Base-by-base conservation (phyloP, 306 rosid species). In the Acacia confusa region DNA sequence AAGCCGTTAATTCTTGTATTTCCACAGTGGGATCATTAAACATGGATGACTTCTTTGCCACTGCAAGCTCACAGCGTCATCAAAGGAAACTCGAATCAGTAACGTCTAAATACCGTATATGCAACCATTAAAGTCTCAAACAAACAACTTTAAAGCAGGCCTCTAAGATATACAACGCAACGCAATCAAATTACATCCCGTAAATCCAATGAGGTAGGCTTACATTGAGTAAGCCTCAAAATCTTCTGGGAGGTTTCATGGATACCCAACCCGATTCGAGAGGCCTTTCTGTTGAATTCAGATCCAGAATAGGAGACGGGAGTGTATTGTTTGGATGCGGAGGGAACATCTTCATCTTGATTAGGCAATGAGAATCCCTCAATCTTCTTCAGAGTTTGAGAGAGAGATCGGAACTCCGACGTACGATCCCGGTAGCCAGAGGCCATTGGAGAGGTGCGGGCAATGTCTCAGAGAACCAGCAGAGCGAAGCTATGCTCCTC, bases 21-120 rank as follows among this genome's bases (percentile, higher is more conserved):
- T 95, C 95, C 88, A 87, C 45, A 1, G 82, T 86, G 13, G 98
- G 98, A 82, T 95, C 97, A 52, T 92, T 88, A 50, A 95, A 95
- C 95, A 95, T 91, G 0, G 98, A 91, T 14, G 97, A 91, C 80
- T 89, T 91, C 89, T 91, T 95, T 15, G 97, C 92, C 92, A 95
- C 97, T 94, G 89, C 84, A 86, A 25, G 75, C 74, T 30, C 75
- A 44, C 32, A 63, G 12, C 65, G 13, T 61, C 79, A 50, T 57
- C 19, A 57, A 13, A 53, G 16, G 45, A 75, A 58, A 28, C 65
- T 58, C 57, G 71, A 64, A 30, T 70, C 75, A 43, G 55, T 12
- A 43, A 41, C 28, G 3, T 41, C 19, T 69, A n/a, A 30, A n/a
- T 68, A 69, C 50, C 15, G 16, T 41, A n/a, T 10, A 69, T 38